Base-by-base conservation (phyloP, 768 basidiomycete genomes). In the Collybia mongolica region DNA sequence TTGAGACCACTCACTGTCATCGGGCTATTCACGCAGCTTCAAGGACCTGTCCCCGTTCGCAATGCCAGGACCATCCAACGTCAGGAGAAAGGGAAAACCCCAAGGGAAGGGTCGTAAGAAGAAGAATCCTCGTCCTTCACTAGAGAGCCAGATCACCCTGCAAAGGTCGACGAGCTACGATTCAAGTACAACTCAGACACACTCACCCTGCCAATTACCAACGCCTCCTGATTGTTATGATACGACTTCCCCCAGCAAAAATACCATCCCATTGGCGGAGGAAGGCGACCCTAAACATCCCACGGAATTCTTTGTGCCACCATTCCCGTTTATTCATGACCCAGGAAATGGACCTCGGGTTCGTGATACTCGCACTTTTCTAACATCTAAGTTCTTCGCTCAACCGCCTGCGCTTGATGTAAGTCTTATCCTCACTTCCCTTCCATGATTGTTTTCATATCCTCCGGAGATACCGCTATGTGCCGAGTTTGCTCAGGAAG, bases 281-380 rank as follows among this genome's bases (percentile, higher is more conserved):
- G 38, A 52, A 11, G 49, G 36, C 23, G 48, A 38, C 19, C 26
- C n/a, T 24, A 40, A 22, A 26, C 24, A 38, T 32, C 46, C 46
- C 22, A 18, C n/a, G 12, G n/a, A 35, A 18, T 45, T 54, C 19
- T 54, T 63, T 26, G 55, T 72, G 43, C 67, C 71, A 14, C 64
- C 76, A 50, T 59, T 69, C 29, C 87, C 88, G 11, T 85, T 82
- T 58, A 87, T 92, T 17, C 69, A 86, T 52, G 86, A 92, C 63
- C 87, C 87, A 0, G 90, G 90, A 26, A 87, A 84, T 53, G 90
- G 90, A 0, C 86, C 87, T 7, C 84, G 88, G 38, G 87, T 93
- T 8, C 75, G 81, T 9, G 76, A 88, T 60, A 67, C 78, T n/a
- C 71, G 68, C n/a, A 73, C 77, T 11, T 93, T 93, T 64, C 65